phyloP scores from a whole-genome alignment of 176 grass and related monocot genomes.

The Carex littledalei region DNA sequence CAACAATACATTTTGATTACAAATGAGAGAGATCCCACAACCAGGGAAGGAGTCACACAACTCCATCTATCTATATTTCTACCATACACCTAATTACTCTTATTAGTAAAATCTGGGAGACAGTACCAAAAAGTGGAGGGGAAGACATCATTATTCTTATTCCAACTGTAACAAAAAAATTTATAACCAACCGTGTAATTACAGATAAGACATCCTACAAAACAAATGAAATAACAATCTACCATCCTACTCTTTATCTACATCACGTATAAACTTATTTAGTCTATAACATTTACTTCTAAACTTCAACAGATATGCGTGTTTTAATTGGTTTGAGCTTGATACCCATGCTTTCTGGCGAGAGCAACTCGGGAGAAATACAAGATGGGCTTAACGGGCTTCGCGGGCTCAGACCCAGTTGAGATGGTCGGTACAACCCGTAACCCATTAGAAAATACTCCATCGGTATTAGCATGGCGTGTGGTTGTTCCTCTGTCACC shows the following conservation, averaged over 20 bases:
- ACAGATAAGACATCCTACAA: conserved; percentile 16
- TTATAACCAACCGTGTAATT: conserved; percentile 11
- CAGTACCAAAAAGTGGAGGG: conserved; percentile 26
- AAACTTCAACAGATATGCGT: conserved; percentile 50
- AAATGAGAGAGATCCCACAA: conserved; percentile 29
- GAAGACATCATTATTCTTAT: conserved; percentile 10
- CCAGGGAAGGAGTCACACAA: conserved; percentile 29
- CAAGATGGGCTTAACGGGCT: conserved; percentile 74
- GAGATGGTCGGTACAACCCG: conserved; percentile 64
- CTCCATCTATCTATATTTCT: not conserved
- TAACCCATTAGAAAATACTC: conserved; percentile 98
- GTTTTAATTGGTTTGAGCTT: conserved; percentile 98
- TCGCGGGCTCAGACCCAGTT: conserved; percentile 62
- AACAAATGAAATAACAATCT: conserved; percentile 20
- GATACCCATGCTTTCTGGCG: conserved; percentile 95
- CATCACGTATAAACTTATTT: conserved; percentile 7
- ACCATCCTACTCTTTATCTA: conserved; percentile 10
- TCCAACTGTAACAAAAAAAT: conserved; percentile 9
- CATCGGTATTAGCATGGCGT: conserved; percentile 88
- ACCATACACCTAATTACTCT: not conserved
- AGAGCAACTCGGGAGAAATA: conserved; percentile 83
- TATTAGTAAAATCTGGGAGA: not conserved
- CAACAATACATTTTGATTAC: not conserved
- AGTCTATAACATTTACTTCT: conserved; percentile 16
- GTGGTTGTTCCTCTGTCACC: conserved; percentile 87